Evolutionary conservation across 2,329 filamentous ascomycete genomes (phyloP), one percentile per base, ranked within the genome.

Genomic region (Exophiala mesophila): DNA sequence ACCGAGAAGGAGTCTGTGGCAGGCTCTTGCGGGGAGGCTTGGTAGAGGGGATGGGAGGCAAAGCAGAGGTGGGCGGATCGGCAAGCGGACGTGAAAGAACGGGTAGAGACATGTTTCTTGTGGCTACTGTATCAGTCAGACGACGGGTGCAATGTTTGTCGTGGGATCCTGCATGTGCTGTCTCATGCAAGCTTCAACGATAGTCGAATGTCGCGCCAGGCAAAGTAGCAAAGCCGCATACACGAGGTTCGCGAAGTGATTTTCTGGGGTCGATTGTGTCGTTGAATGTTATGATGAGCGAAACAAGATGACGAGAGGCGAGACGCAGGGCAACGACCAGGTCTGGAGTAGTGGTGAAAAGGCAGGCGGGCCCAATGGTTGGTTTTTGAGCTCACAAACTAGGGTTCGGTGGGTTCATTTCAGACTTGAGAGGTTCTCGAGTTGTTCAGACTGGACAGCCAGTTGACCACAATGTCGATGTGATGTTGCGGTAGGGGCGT

Each of bases 11-110:
- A 8, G 47, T 49, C 19, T 49, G 46, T n/a, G 74, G 43, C 69
- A 80, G 63, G 41, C 77, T 82, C 62, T 83, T 86, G 49, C 85
- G 77, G 12, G 47, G 43, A 28, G 82, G 80, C 65, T 88, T 92
- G 33, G 73, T 65, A 13, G 85, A 71, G 19, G 88, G 86, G 35
- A 94, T 69, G 31, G 85, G 81, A 31, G 88, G 86, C 17, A 92
- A 70, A 19, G 83, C 78, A 50, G 80, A 76, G 20, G 78, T 80
- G 12, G 87, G 84, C 36, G 87, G 83, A 45, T 80, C 83, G 55
- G 81, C 63, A 18, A 69, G 63, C 38, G 73, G 68, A 54, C 69
- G 76, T 52, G 82, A 80, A 35, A 47, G 40, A 18, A 52, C 43
- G 46, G 46, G 46, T 43, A 52, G 44, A 45, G 46, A 52, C 46